Base-by-base conservation (phyloP, 1,139 yeast genomes). In the Candida pseudoviswanathii region DNA sequence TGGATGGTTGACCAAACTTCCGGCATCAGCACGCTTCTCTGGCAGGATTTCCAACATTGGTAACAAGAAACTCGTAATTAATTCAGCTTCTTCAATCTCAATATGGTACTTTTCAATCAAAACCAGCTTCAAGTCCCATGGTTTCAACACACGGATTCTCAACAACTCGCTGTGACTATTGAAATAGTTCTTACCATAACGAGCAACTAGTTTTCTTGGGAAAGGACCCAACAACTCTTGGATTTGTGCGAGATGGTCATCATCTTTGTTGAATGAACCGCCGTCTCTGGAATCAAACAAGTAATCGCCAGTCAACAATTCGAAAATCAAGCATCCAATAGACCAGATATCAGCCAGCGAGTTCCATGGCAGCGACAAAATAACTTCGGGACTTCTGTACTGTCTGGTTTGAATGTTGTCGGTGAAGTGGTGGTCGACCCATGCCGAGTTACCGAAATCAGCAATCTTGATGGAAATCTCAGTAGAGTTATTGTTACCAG, bases 321-420 rank as follows among this genome's bases (percentile, higher is more conserved):
- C 96, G 64, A 89, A 89, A 4, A 86, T 71, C 59, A 90, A 75
- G 68, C 96, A 89, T 0, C 92, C 96, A 63, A 84, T 72, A 36
- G 92, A 85, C 96, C 96, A 89, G 43, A 87, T 73, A 64, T 89
- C 96, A 1, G 91, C 82, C 45, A 88, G 81, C 41, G 91, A 87
- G 9, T 96, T 96, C 96, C 96, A 64, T 16, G 83, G 77, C 43
- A 91, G 88, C 44, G 85, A 67, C 47, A 81, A 72, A 26, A 80
- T 68, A 26, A 88, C 85, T 64, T 89, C 96, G 0, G 96, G 96
- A 1, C 95, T 79, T 34, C 96, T 71, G 65, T 89, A 89, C 64
- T 89, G 96, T 43, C 96, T 74, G 0, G 96, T 89, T 67, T 89
- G 96, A 55, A 89, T 88, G 61, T 87, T 94, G 64, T 87, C 82